Conservation (phyloP, 306 rosid species). For the Aeschynomene evenia region DNA sequence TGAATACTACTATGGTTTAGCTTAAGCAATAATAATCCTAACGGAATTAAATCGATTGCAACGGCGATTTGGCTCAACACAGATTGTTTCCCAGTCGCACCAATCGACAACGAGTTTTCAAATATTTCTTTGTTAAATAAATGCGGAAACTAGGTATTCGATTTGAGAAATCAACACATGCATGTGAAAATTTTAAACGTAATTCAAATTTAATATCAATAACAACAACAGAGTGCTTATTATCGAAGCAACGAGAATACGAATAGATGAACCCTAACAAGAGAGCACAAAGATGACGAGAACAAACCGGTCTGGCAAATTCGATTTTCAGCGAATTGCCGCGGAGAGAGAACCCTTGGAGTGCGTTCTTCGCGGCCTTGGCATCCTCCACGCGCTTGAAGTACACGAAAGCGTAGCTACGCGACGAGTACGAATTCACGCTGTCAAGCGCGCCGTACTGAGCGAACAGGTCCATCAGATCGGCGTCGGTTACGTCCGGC, state of each 20-base stretch:
- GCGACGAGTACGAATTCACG: slow-evolving; percentile 71
- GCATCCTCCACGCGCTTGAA: slow-evolving; percentile 88
- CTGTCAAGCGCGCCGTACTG: slow-evolving; percentile 84
- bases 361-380: slow-evolving; percentile 78
- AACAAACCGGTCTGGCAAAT: slow-evolving; percentile 98
- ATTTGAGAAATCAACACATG: not conserved
- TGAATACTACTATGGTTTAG: too few relatives aligned
- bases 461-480: slow-evolving; percentile 75
- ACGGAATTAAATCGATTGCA: not conserved
- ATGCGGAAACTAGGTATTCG: slow-evolving; percentile 1
- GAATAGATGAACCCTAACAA: slow-evolving; percentile 24
- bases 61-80: slow-evolving; percentile 14
- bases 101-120: not conserved
- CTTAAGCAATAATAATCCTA: too few relatives aligned
- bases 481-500: slow-evolving; percentile 69
- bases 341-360: slow-evolving; percentile 64
- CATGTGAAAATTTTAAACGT: not conserved
- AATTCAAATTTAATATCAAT: not conserved
- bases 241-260: not conserved
- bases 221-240: not conserved
- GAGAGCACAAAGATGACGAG: slow-evolving; percentile 50
- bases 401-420: slow-evolving; percentile 85
- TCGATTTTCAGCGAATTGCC: slow-evolving; percentile 74
- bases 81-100: not conserved
- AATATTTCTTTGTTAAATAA: not conserved